Percentiles rank a stretch among this genome's conserved stretches.
phyloP scores from a whole-genome alignment of 2,329 filamentous ascomycete genomes.

The Arthrobotrys iridis region DNA sequence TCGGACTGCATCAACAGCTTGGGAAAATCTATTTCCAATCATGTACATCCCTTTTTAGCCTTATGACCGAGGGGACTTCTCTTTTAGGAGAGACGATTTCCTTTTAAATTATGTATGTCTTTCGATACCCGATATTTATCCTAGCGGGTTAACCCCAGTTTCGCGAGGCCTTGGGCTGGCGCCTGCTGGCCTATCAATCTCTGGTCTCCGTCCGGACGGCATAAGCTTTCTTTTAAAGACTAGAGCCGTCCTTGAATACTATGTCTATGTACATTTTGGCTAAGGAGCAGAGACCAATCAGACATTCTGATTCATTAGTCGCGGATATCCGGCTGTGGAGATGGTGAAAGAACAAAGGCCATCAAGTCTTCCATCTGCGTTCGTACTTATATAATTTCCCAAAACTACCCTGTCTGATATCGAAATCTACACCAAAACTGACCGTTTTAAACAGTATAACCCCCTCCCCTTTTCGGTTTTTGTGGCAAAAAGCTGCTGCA shows the following conservation, averaged over 20 bases:
- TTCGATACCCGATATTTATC: constrained; percentile 36
- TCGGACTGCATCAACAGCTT: constrained; percentile 7
- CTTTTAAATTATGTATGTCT: constrained; percentile 29
- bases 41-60: constrained; percentile 8
- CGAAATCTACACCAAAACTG: background rate
- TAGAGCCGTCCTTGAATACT: constrained; percentile 6
- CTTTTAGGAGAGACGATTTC: background rate
- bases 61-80: background rate
- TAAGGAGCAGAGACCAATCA: background rate
- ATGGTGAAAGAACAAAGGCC: background rate
- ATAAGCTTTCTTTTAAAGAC: background rate
- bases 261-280: background rate
- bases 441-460: constrained; percentile 13
- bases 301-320: constrained; percentile 25
- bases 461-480: constrained; percentile 14
- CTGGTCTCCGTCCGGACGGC: background rate
- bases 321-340: constrained; percentile 10
- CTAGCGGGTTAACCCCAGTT: constrained; percentile 25
- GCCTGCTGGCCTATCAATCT: constrained; percentile 36
- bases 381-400: background rate
- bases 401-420: constrained; percentile 23
- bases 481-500: constrained; percentile 22
- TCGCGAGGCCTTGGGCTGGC: constrained; percentile 27
- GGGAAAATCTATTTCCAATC: constrained; percentile 14
- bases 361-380: background rate